Percentiles rank a stretch among this genome's conserved stretches.
Conservation (phyloP, 1,284 basidiomycete species). For the Rhodotorula glutinis region DNA sequence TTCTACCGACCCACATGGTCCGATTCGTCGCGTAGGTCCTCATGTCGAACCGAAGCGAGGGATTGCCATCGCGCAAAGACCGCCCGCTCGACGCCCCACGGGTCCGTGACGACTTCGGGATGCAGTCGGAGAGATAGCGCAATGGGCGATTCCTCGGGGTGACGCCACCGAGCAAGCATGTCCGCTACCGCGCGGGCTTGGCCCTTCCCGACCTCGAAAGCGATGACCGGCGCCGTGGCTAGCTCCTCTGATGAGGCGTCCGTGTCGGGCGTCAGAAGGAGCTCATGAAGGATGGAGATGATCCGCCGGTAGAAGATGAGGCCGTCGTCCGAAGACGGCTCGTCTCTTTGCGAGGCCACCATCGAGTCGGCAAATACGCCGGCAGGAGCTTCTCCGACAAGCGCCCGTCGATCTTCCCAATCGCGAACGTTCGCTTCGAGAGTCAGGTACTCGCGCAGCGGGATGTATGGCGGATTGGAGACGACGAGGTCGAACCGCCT, state of each 20-base stretch:
- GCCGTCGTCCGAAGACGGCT: conserved; percentile 52
- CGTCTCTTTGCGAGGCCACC: conserved; percentile 14
- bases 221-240: conserved; percentile 56
- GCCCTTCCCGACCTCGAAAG: conserved; percentile 72
- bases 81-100: conserved; percentile 60
- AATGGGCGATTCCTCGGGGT: conserved; percentile 39
- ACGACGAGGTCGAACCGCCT: conserved; percentile 68
- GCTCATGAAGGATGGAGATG: conserved; percentile 57
- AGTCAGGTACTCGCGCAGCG: conserved; percentile 60
- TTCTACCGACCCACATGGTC: no score
- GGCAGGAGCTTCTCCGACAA: conserved; percentile 63
- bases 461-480: conserved; percentile 91
- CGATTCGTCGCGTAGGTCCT: no score
- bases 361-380: background rate
- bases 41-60: background rate
- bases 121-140: conserved; percentile 24
- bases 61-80: conserved; percentile 43
- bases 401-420: conserved; percentile 74
- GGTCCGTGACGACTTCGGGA: conserved; percentile 70
- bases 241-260: background rate
- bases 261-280: conserved; percentile 47
- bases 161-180: conserved; percentile 57
- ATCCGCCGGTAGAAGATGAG: conserved; percentile 75
- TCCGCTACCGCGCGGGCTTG: conserved; percentile 64
- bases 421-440: conserved; percentile 66